These are phyloP conservation scores for Lodderomyces metapsilosis DNA, from an alignment of 1,139 yeast species.

Conservation along the genomic window DNA sequence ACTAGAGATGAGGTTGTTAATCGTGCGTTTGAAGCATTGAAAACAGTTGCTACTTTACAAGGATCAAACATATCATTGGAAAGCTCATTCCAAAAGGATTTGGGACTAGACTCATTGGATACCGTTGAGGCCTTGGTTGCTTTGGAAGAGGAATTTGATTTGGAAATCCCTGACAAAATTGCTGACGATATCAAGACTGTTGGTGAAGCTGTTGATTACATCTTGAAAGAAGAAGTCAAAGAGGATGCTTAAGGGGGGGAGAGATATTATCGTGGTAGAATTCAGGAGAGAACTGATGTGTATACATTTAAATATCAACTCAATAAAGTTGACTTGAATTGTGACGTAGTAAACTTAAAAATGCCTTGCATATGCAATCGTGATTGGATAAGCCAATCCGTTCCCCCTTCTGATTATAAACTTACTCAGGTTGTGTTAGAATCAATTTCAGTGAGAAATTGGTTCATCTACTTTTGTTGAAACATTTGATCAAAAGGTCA, in stretches of 20 bases:
- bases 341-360: no score
- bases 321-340: not conserved
- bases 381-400: no score
- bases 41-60: constrained; percentile 51
- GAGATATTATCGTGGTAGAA: not conserved
- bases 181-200: constrained; percentile 70
- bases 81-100: constrained; percentile 58
- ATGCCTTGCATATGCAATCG: no score
- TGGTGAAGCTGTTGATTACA: constrained; percentile 65
- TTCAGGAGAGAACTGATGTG: not conserved
- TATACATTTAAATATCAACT: not conserved
- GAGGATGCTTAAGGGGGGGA: constrained; percentile 22
- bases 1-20: constrained; percentile 46
- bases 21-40: constrained; percentile 51
- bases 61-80: constrained; percentile 43
- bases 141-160: constrained; percentile 69
- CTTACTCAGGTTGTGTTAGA: no score
- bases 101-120: constrained; percentile 70
- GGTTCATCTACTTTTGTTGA: no score
- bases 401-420: no score
- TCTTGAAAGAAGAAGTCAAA: constrained; percentile 49
- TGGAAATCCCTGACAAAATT: constrained; percentile 66
- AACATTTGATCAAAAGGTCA: no score
- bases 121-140: constrained; percentile 72
- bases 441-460: no score